Evolutionary conservation across 2,329 filamentous ascomycete genomes (phyloP).

Genomic region (Epichloe typhina): DNA sequence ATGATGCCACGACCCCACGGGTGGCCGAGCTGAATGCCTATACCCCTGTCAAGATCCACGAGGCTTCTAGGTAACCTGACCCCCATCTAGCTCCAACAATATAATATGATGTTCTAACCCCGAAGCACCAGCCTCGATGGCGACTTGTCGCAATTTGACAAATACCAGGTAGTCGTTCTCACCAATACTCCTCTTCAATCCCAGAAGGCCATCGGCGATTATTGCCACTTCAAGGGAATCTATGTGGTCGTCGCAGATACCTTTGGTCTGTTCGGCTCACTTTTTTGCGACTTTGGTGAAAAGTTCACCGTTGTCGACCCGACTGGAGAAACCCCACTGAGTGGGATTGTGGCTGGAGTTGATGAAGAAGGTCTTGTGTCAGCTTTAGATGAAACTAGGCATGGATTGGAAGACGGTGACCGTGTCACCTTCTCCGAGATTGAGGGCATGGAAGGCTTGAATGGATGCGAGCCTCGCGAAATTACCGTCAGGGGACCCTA

Average conservation of each 20-base stretch:
- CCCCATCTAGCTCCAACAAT: conserved; percentile 3
- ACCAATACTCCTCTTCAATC: conserved; percentile 71
- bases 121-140: conserved; percentile 48
- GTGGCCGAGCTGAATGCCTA: conserved; percentile 95
- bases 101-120: background rate
- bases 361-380: conserved; percentile 85
- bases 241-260: conserved; percentile 80
- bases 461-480: conserved; percentile 73
- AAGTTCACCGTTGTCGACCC: conserved; percentile 84
- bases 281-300: conserved; percentile 98
- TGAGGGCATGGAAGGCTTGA: conserved; percentile 81
- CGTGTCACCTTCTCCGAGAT: conserved; percentile 91
- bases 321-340: conserved; percentile 77
- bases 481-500: conserved; percentile 92
- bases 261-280: conserved; percentile 84
- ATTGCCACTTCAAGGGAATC: conserved; percentile 87
- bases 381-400: conserved; percentile 83
- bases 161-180: conserved; percentile 85
- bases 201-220: conserved; percentile 77
- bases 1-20: conserved; percentile 71
- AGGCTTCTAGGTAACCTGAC: conserved; percentile 36
- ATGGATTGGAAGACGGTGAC: conserved; percentile 92
- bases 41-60: conserved; percentile 73
- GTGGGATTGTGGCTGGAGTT: conserved; percentile 81
- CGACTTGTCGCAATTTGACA: conserved; percentile 70